Evolutionary conservation across 306 rosid genomes (phyloP), one percentile per base, ranked within the genome.

Genomic region (Potentilla sterilis): DNA sequence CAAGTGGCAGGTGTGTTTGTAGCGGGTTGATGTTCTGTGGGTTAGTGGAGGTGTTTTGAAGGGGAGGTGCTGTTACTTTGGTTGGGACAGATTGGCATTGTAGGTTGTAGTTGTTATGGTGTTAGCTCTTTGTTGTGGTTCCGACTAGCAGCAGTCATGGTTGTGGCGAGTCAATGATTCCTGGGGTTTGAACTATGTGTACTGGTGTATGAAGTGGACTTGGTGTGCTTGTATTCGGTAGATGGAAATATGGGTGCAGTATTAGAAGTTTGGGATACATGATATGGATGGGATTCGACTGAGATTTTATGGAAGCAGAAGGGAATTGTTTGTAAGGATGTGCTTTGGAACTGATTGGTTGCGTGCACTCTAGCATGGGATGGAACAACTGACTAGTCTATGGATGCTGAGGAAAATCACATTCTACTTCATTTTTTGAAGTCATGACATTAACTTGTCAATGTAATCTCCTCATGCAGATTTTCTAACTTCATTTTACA

Each of bases 151-250:
- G 73, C 40, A 42, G 82, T 72, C 4, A 9, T 79, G 84, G 90
- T 66, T 82, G 63, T 79, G 83, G 84, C 74, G 35, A 15, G 80
- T 80, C 72, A 41, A 67, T 75, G 62, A 75, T 80, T 87, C 78
- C 78, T 18, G 43, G 78, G 32, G 62, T 75, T 69, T 70, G 67
- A 69, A 65, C 76, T 37, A 73, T 46, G 67, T 58, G 61, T 86
- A 58, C 74, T 32, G 1, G 55, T 78, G 84, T 38, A 74, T 66
- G 78, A 58, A 69, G 62, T 79, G 55, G 76, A 57, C 18, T 34
- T 34, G 43, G 42, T 34, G 41, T 61, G 0, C 11, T 71, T 68
- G 43, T 80, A 63, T 76, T 75, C n/a, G n/a, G 66, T 66, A 21
- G 67, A 47, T 79, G 76, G 43, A 43, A 18, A 32, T 32, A 44